phyloP scores from a whole-genome alignment of 352 stramenopile genomes.

The Globisporangium emineosum region DNA sequence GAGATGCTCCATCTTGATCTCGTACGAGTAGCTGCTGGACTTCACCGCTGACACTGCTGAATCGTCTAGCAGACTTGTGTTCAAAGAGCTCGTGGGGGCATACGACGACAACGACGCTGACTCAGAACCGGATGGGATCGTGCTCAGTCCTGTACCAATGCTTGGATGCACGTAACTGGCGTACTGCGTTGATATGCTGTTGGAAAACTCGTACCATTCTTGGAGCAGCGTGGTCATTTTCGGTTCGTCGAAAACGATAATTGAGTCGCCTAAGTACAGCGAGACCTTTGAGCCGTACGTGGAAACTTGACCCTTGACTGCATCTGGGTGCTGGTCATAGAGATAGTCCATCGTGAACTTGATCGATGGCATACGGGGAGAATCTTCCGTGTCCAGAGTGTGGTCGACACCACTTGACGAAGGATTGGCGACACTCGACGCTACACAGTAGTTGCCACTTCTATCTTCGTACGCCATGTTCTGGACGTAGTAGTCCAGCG shows the following conservation, averaged over 20 bases:
- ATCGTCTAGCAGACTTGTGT: slow-evolving; percentile 21
- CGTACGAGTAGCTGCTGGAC: slow-evolving; percentile 63
- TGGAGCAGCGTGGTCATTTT: slow-evolving; percentile 61
- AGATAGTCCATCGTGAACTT: slow-evolving; percentile 68
- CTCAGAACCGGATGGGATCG: slow-evolving; percentile 16
- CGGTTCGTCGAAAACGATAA: slow-evolving; percentile 68
- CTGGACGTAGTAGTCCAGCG: slow-evolving; percentile 77
- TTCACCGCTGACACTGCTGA: background rate
- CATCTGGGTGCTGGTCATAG: slow-evolving; percentile 62
- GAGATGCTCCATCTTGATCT: slow-evolving; percentile 67
- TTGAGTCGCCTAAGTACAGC: slow-evolving; percentile 57
- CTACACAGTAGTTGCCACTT: slow-evolving; percentile 60
- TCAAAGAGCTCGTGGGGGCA: slow-evolving; percentile 16
- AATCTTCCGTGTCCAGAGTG: slow-evolving; percentile 10
- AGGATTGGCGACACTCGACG: slow-evolving; percentile 54
- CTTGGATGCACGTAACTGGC: slow-evolving; percentile 19
- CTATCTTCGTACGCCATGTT: slow-evolving; percentile 44
- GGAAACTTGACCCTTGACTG: slow-evolving; percentile 32
- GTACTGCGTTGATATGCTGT: slow-evolving; percentile 55
- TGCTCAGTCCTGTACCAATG: slow-evolving; percentile 22
- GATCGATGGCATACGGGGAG: slow-evolving; percentile 26
- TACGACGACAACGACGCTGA: slow-evolving; percentile 13
- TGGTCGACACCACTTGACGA: slow-evolving; percentile 11
- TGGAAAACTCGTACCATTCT: slow-evolving; percentile 63
- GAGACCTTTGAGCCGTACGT: slow-evolving; percentile 78